Evolutionary conservation across 2,329 filamentous ascomycete genomes (phyloP).

Genomic region (Aschersonia sp.): DNA sequence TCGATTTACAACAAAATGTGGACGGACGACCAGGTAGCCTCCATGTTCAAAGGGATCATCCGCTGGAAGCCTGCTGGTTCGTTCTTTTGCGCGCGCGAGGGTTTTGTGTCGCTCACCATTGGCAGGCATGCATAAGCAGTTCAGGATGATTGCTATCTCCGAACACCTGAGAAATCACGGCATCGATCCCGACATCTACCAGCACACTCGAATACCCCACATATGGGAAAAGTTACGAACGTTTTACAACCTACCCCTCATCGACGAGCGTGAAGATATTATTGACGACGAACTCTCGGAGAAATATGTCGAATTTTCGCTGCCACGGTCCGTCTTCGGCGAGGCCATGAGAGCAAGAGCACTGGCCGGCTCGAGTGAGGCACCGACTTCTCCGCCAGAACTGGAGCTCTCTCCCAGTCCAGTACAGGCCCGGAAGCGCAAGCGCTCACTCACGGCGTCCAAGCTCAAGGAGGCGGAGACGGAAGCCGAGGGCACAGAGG

Average conservation of each 20-base stretch:
- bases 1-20: slow-evolving; percentile 49
- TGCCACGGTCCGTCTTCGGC: slow-evolving; percentile 34
- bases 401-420: slow-evolving; percentile 23
- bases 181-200: slow-evolving; percentile 51
- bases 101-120: not conserved
- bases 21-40: slow-evolving; percentile 92
- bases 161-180: slow-evolving; percentile 70
- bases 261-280: slow-evolving; percentile 70
- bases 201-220: slow-evolving; percentile 75
- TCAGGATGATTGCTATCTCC: slow-evolving; percentile 77
- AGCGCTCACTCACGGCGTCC: slow-evolving; percentile 23
- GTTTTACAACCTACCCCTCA: slow-evolving; percentile 71
- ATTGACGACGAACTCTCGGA: slow-evolving; percentile 45
- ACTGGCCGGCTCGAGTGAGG: slow-evolving; percentile 30
- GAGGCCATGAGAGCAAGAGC: slow-evolving; percentile 31
- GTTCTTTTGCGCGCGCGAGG: not conserved
- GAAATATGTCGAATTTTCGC: slow-evolving; percentile 50
- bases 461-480: slow-evolving; percentile 24
- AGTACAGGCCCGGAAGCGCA: slow-evolving; percentile 25
- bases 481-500: slow-evolving; percentile 34
- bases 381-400: slow-evolving; percentile 29
- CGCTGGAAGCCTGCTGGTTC: slow-evolving; percentile 90
- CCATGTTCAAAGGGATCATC: slow-evolving; percentile 84
- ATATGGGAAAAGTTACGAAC: slow-evolving; percentile 81
- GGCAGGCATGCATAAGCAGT: slow-evolving; percentile 81